Evolutionary conservation across 495 filamentous ascomycete genomes (phyloP), one percentile per base, ranked within the genome.

Genomic region (Xylaria cubensis): DNA sequence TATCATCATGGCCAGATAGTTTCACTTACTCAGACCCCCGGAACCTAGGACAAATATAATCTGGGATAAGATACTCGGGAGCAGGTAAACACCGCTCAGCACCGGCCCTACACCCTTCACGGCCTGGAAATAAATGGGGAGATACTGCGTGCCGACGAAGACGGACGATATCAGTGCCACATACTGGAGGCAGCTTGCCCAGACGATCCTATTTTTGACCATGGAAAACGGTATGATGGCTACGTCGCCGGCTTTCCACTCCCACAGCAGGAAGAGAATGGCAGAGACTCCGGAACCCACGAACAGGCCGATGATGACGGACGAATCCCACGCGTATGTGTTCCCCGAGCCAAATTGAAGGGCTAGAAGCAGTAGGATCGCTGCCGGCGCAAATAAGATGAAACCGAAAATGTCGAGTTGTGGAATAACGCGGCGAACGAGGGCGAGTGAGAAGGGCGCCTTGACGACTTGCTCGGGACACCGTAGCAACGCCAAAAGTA

Each of bases 121-220:
- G 13, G 85, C 84, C 76, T 94, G 92, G 80, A 93, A 92, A 85
- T 89, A 93, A 61, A 92, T 87, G 1, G 90, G 89, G 6, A 92
- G 78, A 66, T 87, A 89, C 72, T 78, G 79, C 3, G 76, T 71
- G 24, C 73, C 70, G 67, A 78, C 70, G 48, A 82, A 78, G 12
- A 77, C 74, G 12, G 75, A 74, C 19, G 72, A 72, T 64, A 76
- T 75, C 19, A 80, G 63, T 42, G 70, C 46, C 15, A 79, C 72
- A 24, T 72, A 75, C 26, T 76, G 73, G 41, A 81, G 21, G 13
- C 62, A 32, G 72, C 81, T 80, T 19, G 74, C 67, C 79, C 78
- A 81, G 17, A 83, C 78, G 13, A 76, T 59, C n/a, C 79, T 72
- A 24, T 62, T 75, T 10, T 68, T 44, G 19, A 82, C 56, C 74